Percentiles rank a stretch among this genome's conserved stretches.
phyloP scores from a whole-genome alignment of 1,284 basidiomycete genomes.

The Schizophyllum commune region DNA sequence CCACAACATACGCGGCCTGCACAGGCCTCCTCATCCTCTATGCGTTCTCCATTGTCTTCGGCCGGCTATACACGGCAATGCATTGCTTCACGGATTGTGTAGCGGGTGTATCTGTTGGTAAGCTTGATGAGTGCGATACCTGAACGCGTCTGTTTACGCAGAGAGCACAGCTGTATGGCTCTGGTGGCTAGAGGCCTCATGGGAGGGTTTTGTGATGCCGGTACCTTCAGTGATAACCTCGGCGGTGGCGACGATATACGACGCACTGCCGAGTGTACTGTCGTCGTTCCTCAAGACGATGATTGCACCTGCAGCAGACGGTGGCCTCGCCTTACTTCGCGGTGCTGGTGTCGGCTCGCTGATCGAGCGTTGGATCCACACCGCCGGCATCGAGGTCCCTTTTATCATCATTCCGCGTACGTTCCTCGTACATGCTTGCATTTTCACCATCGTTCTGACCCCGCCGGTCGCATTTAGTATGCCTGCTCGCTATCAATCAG shows the following conservation, averaged over 20 bases:
- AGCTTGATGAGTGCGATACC: background rate
- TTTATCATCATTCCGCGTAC: slow-evolving; percentile 56
- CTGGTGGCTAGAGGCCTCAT: slow-evolving; percentile 48
- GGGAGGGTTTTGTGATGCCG: slow-evolving; percentile 28
- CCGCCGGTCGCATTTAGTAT: too few relatives aligned
- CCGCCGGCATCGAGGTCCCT: slow-evolving; percentile 62
- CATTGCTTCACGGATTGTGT: slow-evolving; percentile 78
- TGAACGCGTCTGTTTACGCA: background rate
- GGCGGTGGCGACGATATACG: slow-evolving; percentile 6
- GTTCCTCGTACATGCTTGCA: background rate
- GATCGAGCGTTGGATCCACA: slow-evolving; percentile 44
- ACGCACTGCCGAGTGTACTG: slow-evolving; percentile 10
- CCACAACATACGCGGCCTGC: slow-evolving; percentile 33
- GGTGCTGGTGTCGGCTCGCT: slow-evolving; percentile 32
- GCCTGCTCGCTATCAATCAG: slow-evolving; percentile 69
- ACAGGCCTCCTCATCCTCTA: slow-evolving; percentile 51
- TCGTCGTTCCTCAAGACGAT: slow-evolving; percentile 21
- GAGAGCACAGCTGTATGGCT: slow-evolving; percentile 28
- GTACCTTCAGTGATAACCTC: slow-evolving; percentile 11
- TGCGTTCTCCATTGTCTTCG: slow-evolving; percentile 76
- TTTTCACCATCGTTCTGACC: too few relatives aligned
- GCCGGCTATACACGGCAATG: slow-evolving; percentile 89
- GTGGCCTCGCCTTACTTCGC: slow-evolving; percentile 2
- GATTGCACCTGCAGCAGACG: background rate
- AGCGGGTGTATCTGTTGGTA: slow-evolving; percentile 59